Base-by-base conservation (phyloP, 257 asterid genomes). In the Ilex asprella region DNA sequence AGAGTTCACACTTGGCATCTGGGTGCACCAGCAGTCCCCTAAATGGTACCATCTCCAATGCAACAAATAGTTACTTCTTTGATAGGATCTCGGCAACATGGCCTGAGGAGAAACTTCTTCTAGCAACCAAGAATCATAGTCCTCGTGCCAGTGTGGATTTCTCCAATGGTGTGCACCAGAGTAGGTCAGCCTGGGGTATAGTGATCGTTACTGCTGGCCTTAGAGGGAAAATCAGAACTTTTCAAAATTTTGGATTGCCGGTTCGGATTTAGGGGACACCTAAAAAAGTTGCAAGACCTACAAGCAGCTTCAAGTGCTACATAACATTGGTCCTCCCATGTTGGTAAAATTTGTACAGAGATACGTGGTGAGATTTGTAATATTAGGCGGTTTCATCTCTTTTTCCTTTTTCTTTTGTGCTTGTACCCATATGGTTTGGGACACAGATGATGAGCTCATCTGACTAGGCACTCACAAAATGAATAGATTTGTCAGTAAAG, bases 191-290 rank as follows among this genome's bases (percentile, higher is more conserved):
- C 7, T 84, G 95, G 99, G 96, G 96, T 43, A 79, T 87, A 87
- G 97, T 85, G 51, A 87, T 89, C 51, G 96, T 89, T 13, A 81
- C 96, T 16, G 99, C 99, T 1, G 92, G 99, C 55, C 87, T 76
- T 46, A 75, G 88, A 77, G 97, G 99, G 59, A 96, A 93, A 68
- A 89, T 93, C 82, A 82, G 81, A 72, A 78, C 88, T 52, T 93
- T 87, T 73, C 99, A 93, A 73, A 93, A 87, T 75, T 93, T 93
- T 53, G 97, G 99, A 62, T 71, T 84, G 77, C 99, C 99, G 3
- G 65, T 85, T 51, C 86, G 95, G 32, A 78, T 86, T 43, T 87
- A 82, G 70, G 73, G 73, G 60, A 27, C 15, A 47, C 15, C 16
- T 61, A 58, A 39, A 60, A 39, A 21, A 55, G 41, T 44, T 16